These are phyloP conservation scores for Phialocephala sp. DNA, from an alignment of 2,329 filamentous ascomycete species.

Conservation along the genomic window DNA sequence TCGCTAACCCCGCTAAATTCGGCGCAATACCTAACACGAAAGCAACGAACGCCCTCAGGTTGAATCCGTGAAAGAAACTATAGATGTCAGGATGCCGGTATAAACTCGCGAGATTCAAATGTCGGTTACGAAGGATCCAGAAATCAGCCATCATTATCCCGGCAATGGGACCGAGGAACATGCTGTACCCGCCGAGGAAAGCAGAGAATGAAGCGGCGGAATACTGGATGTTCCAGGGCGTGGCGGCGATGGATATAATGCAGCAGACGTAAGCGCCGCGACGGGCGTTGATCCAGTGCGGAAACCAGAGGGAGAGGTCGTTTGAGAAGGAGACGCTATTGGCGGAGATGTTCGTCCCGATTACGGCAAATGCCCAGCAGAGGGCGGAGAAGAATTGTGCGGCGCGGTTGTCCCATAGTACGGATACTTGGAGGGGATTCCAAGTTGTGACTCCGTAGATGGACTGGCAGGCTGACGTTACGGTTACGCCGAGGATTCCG, in stretches of 20 bases:
- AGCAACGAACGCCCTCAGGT: conserved; percentile 32
- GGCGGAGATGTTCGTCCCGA: conserved; percentile 49
- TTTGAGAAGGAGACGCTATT: conserved; percentile 45
- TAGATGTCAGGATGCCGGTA: conserved; percentile 38
- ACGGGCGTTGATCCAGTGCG: conserved; percentile 55
- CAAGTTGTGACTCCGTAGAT: conserved; percentile 40
- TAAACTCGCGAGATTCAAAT: conserved; percentile 43
- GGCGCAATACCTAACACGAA: conserved; percentile 32
- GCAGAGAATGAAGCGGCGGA: conserved; percentile 37
- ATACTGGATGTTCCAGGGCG: conserved; percentile 54
- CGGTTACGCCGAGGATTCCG: conserved; percentile 36
- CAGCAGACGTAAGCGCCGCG: conserved; percentile 52
- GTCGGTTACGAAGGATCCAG: conserved; percentile 41
- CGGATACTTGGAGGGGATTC: conserved; percentile 38
- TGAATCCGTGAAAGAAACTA: conserved; percentile 32
- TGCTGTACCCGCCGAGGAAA: conserved; percentile 42
- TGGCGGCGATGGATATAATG: conserved; percentile 50
- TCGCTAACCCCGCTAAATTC: conserved; percentile 32
- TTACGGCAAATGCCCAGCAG: conserved; percentile 38
- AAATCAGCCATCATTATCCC: conserved; percentile 47
- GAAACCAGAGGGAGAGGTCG: conserved; percentile 52
- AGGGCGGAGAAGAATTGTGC: conserved; percentile 42
- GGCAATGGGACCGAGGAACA: conserved; percentile 47
- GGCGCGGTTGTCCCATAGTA: conserved; percentile 37
- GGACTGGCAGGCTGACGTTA: conserved; percentile 36